These are phyloP conservation scores for Ustilago vetiveriae DNA, from an alignment of 1,284 basidiomycete species.

Conservation along the genomic window DNA sequence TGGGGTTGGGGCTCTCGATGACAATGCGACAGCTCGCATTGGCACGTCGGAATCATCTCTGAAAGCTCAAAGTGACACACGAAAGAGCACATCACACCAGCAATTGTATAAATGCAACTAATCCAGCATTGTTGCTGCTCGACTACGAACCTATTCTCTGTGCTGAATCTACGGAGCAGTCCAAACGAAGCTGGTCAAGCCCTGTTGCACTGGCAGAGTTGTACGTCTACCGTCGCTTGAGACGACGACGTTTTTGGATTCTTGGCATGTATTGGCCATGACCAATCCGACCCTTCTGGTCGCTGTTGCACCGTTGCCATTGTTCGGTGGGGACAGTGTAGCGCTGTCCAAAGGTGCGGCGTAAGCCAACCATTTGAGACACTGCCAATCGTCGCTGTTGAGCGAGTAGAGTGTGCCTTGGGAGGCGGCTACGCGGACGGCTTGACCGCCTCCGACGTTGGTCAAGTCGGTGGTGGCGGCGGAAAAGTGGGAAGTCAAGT, in stretches of 20 bases:
- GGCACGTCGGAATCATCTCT: too few relatives aligned
- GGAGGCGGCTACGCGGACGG: constrained; percentile 14
- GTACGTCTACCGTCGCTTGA: constrained; percentile 38
- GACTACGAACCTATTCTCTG: too few relatives aligned
- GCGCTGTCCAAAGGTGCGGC: constrained; percentile 31
- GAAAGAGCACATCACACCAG: too few relatives aligned
- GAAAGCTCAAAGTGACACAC: too few relatives aligned
- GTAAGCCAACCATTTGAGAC: constrained; percentile 40
- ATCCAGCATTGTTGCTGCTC: neutral
- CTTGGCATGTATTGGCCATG: constrained; percentile 38
- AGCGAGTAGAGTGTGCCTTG: constrained; percentile 20
- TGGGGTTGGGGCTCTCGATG: too few relatives aligned
- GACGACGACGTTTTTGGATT: constrained; percentile 28
- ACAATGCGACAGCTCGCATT: too few relatives aligned
- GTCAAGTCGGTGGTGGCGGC: constrained; percentile 42
- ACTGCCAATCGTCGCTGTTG: constrained; percentile 13
- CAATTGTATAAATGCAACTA: too few relatives aligned
- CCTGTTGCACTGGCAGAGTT: constrained; percentile 21
- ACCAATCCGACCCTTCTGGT: constrained; percentile 38
- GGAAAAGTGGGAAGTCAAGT: constrained; percentile 41
- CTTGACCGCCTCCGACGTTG: constrained; percentile 43
- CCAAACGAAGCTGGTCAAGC: constrained; percentile 50
- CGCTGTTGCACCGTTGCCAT: constrained; percentile 1
- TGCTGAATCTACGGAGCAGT: too few relatives aligned
- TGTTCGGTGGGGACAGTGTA: constrained; percentile 13